Evolutionary conservation across 352 stramenopile species (phyloP).

Genomic region (Phytophthora quininea): DNA sequence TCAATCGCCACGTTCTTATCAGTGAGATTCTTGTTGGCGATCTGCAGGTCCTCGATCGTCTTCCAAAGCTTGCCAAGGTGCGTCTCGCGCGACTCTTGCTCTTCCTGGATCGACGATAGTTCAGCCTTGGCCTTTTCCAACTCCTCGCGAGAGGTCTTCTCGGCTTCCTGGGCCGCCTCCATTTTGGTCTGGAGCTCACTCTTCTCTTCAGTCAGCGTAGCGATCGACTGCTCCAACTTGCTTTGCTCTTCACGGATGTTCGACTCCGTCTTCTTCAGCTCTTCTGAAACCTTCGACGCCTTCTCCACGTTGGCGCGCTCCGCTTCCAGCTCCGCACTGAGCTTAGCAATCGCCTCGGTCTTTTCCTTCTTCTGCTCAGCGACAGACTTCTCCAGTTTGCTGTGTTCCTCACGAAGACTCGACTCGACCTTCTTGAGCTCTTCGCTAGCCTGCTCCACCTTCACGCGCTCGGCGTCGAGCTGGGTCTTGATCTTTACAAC

Average conservation of each 20-base stretch:
- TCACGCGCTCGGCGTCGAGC: constrained; percentile 26
- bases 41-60: constrained; percentile 57
- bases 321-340: constrained; percentile 38
- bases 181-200: constrained; percentile 19
- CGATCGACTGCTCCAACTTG: constrained; percentile 29
- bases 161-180: constrained; percentile 11
- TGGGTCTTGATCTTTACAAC: constrained; percentile 29
- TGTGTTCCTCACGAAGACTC: constrained; percentile 25
- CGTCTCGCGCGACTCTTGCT: constrained; percentile 50
- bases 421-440: constrained; percentile 27
- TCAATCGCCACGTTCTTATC: constrained; percentile 54
- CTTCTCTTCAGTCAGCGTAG: constrained; percentile 26
- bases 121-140: constrained; percentile 35
- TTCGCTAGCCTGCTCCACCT: constrained; percentile 25
- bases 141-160: constrained; percentile 20
- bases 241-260: constrained; percentile 4
- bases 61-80: constrained; percentile 62
- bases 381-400: constrained; percentile 33
- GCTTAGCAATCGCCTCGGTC: constrained; percentile 26
- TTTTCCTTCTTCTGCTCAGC: constrained; percentile 27
- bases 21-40: constrained; percentile 48
- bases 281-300: constrained; percentile 15
- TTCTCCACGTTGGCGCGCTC: constrained; percentile 26
- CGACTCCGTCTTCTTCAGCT: constrained; percentile 6
- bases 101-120: constrained; percentile 39